Conservation (phyloP, 495 filamentous ascomycete genomes). For the Cryomyces minteri region DNA sequence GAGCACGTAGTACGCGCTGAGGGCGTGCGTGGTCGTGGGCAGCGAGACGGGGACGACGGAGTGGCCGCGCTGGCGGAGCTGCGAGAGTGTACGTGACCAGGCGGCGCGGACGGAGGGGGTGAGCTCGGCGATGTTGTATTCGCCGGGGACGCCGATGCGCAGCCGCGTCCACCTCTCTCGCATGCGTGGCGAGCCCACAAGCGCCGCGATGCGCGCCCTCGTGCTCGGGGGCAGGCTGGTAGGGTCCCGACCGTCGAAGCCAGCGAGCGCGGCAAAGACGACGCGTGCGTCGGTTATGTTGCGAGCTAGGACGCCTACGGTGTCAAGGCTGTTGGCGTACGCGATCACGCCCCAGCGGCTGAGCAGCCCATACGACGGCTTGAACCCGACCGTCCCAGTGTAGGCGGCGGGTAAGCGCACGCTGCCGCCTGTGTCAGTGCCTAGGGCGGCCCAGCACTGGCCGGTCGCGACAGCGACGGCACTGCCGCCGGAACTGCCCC, state of each 20-base stretch:
- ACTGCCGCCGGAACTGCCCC: constrained; percentile 89
- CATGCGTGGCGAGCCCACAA: constrained; percentile 13
- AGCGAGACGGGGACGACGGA: constrained; percentile 59
- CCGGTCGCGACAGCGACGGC: constrained; percentile 63
- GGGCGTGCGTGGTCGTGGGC: constrained; percentile 63
- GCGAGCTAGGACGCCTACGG: constrained; percentile 61
- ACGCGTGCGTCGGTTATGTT: constrained; percentile 27
- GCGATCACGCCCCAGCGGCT: constrained; percentile 83
- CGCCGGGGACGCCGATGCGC: constrained; percentile 58
- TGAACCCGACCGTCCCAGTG: constrained; percentile 74
- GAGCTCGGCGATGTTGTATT: constrained; percentile 84
- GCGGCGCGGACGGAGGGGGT: constrained; percentile 41
- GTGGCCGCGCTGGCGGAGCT: constrained; percentile 43
- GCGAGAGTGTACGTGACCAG: constrained; percentile 43
- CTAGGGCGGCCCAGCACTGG: constrained; percentile 62
- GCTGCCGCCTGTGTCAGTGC: constrained; percentile 89
- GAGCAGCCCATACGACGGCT: constrained; percentile 73
- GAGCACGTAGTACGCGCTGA: constrained; percentile 88
- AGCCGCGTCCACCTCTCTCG: constrained; percentile 8
- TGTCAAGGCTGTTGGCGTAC: constrained; percentile 92
- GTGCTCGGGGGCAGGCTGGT: constrained; percentile 42
- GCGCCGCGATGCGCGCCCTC: constrained; percentile 19
- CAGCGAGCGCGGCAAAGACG: constrained; percentile 39
- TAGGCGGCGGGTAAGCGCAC: constrained; percentile 87
- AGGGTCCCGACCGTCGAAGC: constrained; percentile 57